These are phyloP conservation scores for Tetrahymena elliotti DNA, from an alignment of 73 alveolate species.

Conservation along the genomic window DNA sequence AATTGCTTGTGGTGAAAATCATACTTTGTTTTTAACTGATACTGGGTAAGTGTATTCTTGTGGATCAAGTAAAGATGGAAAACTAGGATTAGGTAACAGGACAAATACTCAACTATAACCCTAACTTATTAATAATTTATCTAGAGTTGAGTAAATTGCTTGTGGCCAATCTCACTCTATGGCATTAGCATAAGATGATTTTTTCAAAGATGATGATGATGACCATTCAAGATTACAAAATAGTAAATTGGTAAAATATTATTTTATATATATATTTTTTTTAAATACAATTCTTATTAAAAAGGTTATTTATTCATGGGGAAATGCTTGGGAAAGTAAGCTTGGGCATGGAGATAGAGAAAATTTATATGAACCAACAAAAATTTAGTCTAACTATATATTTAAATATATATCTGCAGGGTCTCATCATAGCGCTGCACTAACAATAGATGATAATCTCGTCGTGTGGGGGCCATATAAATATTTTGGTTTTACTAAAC, in stretches of 20 bases:
- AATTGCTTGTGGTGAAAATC: constrained; percentile 85
- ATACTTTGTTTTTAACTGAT: constrained; percentile 58
- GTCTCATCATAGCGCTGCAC: constrained; percentile 33
- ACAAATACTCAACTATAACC: constrained; percentile 10
- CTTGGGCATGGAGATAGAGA: constrained; percentile 37
- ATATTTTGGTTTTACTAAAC: constrained; percentile 25
- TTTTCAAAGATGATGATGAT: constrained; percentile 9
- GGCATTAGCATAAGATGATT: constrained; percentile 29
- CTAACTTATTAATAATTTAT: neutral
- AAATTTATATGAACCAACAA: constrained; percentile 28
- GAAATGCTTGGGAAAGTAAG: constrained; percentile 39
- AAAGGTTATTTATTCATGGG: constrained; percentile 37
- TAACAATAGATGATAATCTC: constrained; percentile 14
- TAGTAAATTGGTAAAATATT: neutral
- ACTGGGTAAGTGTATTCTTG: constrained; percentile 59
- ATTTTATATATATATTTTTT: neutral
- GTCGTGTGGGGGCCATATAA: constrained; percentile 34
- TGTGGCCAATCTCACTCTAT: constrained; percentile 31
- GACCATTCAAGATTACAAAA: neutral
- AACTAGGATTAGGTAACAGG: constrained; percentile 59
- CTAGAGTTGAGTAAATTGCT: constrained; percentile 11
- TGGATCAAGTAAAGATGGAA: constrained; percentile 86
- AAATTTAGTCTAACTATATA: constrained; percentile 16
- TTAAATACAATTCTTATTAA: neutral
- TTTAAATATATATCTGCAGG: constrained; percentile 39